A percentile compares a stretch with the other conserved stretches of the same genome.
Conservation (phyloP, 441 rosid genomes). For the Pelargonium australe region DNA sequence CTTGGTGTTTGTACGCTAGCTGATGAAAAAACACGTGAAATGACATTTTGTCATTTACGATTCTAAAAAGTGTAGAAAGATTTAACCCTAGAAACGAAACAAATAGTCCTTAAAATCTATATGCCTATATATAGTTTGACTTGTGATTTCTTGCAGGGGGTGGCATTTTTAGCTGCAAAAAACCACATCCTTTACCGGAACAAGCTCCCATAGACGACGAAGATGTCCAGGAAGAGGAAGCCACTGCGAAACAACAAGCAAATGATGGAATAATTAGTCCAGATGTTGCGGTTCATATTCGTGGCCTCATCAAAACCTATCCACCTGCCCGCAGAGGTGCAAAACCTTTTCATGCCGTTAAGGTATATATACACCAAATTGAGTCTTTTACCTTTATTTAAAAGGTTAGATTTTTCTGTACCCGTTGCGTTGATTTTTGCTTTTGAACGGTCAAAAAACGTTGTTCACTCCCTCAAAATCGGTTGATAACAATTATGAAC, state of each 20-base stretch:
- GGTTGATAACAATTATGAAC: no score
- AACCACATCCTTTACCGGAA: constrained; percentile 49
- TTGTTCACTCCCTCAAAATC: no score
- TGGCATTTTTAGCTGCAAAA: constrained; percentile 66
- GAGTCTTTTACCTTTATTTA: no score
- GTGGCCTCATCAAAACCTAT: constrained; percentile 76
- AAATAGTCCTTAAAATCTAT: constrained; percentile 8
- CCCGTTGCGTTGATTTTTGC: no score
- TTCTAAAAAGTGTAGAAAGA: no score
- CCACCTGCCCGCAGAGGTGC: constrained; percentile 18
- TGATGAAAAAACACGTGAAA: not conserved
- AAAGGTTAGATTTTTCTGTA: no score
- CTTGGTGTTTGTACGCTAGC: no score
- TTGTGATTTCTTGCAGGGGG: constrained; percentile 51
- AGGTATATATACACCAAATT: constrained; percentile 29
- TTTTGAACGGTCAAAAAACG: no score
- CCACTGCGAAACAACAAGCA: constrained; percentile 45
- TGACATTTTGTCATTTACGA: no score
- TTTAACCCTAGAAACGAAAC: no score
- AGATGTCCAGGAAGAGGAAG: constrained; percentile 90
- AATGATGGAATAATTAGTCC: constrained; percentile 41
- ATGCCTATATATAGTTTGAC: constrained; percentile 4
- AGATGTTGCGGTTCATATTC: constrained; percentile 74
- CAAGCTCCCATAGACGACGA: constrained; percentile 59
- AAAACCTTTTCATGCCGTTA: constrained; percentile 65